Evolutionary conservation across 768 basidiomycete genomes (phyloP).

Genomic region (Suillus americanus): DNA sequence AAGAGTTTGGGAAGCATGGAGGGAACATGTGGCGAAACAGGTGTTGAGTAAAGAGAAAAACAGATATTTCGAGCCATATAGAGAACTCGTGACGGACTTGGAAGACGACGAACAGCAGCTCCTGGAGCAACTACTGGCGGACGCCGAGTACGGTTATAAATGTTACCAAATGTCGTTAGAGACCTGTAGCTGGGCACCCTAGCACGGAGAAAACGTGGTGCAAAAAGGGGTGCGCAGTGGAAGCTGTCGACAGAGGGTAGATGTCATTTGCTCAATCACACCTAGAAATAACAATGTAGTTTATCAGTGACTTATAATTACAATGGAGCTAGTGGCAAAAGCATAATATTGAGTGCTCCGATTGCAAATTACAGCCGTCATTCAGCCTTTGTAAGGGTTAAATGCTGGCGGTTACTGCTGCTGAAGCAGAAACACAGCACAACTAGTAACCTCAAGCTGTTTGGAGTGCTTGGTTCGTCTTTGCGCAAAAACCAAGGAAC

Average conservation of each 20-base stretch:
- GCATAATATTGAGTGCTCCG: neutral
- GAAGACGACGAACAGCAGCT: neutral
- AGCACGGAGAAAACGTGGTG: neutral
- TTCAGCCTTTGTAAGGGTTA: slow-evolving; percentile 4
- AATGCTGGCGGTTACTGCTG: slow-evolving; percentile 11
- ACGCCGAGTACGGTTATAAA: neutral
- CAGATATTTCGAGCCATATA: neutral
- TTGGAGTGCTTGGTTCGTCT: slow-evolving; percentile 13
- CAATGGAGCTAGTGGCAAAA: neutral
- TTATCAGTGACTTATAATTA: neutral
- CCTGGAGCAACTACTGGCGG: neutral
- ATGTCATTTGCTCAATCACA: neutral
- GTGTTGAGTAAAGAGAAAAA: slow-evolving; percentile 3
- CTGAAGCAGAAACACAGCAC: slow-evolving; percentile 11
- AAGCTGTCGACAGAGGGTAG: neutral
- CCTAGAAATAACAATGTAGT: neutral
- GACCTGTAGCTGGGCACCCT: neutral
- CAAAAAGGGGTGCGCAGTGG: neutral
- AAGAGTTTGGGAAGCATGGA: slow-evolving; percentile 21
- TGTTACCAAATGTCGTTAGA: neutral
- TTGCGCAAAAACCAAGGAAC: neutral
- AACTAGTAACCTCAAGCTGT: slow-evolving; percentile 6
- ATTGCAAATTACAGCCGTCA: slow-evolving; percentile 18
- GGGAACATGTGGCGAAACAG: slow-evolving; percentile 14
- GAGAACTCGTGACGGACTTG: neutral